Evolutionary conservation across 257 asterid species (phyloP), one percentile per base, ranked within the genome.

Genomic region (Solanum corneliomulleri): DNA sequence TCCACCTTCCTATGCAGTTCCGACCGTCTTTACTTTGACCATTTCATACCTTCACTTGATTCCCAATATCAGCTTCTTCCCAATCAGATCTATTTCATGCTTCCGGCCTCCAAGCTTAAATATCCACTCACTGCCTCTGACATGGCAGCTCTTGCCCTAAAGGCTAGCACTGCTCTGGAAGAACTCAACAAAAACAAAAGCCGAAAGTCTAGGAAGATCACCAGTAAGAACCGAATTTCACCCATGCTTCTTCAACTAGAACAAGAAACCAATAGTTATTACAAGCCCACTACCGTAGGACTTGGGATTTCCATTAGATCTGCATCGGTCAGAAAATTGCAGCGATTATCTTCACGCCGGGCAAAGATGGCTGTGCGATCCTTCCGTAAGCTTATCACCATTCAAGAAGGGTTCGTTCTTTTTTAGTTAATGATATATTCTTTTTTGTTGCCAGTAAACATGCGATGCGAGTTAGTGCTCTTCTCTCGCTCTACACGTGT

Each of bases 61-160:
- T 72, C 81, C 0, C 23, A 86, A 29, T 89, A 92, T 5, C 87
- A 84, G 3, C 98, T 95, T 66, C 90, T 92, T 58, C 83, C 94
- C 14, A 71, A 88, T 18, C 98, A 94, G 90, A 92, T 95, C 76
- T 95, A 95, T 76, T 95, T 95, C 89, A 71, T 92, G 9, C 90
- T 95, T 33, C 96, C 97, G 1, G 35, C 52, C 13, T 37, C 91
- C 31, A 92, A 86, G 89, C 95, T 93, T 23, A 90, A 87, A 16
- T 90, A 92, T 33, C 93, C 89, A 13, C 91, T 95, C 27, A 88
- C 92, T 15, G 95, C 97, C 39, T 87, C 97, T 21, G 98, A 95
- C 44, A 92, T 95, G 98, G 98, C 95, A 15, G 95, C 97, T n/a
- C 71, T 94, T 21, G 97, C 98, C 76, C 92, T 95, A 13, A 94